phyloP scores from a whole-genome alignment of 805 yeast species.

The Phaffomyces opuntiae region DNA sequence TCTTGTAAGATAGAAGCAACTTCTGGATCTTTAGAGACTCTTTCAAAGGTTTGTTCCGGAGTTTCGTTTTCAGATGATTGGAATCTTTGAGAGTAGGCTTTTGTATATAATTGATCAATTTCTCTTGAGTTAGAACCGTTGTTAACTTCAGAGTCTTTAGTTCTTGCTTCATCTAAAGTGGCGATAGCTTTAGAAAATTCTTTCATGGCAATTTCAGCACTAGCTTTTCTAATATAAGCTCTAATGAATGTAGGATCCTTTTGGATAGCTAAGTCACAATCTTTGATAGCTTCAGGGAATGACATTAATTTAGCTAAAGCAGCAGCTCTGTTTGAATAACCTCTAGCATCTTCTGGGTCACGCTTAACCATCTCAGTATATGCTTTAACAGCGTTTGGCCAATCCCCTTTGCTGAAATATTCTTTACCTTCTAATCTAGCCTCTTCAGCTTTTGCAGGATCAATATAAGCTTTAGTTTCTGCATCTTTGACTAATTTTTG shows the following conservation, averaged over 20 bases:
- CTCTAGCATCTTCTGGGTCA: conserved; percentile 95
- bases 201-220: conserved; percentile 84
- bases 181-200: conserved; percentile 79
- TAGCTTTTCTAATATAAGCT: conserved; percentile 96
- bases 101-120: conserved; percentile 73
- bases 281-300: conserved; percentile 93
- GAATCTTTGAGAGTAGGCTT: conserved; percentile 76
- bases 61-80: conserved; percentile 75
- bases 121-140: conserved; percentile 61
- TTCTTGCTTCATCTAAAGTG: conserved; percentile 73
- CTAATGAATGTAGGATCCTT: conserved; percentile 85
- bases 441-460: conserved; percentile 90
- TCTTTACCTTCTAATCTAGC: conserved; percentile 93
- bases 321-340: conserved; percentile 97
- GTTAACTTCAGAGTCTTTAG: conserved; percentile 56
- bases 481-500: conserved; percentile 78
- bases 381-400: conserved; percentile 94
- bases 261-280: conserved; percentile 84
- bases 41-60: conserved; percentile 87
- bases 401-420: conserved; percentile 80
- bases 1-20: conserved; percentile 82
- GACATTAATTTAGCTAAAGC: conserved; percentile 91
- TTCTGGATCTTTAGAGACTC: conserved; percentile 92
- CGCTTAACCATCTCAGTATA: conserved; percentile 95
- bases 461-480: conserved; percentile 73